Evolutionary conservation across 1,284 basidiomycete genomes (phyloP).

Genomic region (Papiliotrema flavescens): DNA sequence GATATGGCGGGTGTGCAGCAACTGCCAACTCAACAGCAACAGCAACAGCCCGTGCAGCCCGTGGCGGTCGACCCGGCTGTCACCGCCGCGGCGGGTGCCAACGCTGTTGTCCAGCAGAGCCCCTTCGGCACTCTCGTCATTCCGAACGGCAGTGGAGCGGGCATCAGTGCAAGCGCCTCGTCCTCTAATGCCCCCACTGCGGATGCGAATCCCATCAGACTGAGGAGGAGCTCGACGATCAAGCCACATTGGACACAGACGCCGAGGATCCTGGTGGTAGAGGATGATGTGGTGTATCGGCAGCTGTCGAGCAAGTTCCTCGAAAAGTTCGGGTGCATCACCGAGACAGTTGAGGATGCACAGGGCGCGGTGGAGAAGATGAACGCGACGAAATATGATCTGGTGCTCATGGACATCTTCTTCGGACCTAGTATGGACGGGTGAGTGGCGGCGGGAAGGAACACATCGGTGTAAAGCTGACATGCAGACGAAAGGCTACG

Average conservation of each 20-base stretch:
- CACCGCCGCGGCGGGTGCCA: background rate
- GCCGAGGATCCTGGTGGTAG: slow-evolving; percentile 83
- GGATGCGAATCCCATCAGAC: background rate
- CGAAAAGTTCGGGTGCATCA: slow-evolving; percentile 91
- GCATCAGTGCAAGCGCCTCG: background rate
- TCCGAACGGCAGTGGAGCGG: background rate
- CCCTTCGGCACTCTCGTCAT: slow-evolving; percentile 25
- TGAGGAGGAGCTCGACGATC: slow-evolving; percentile 54
- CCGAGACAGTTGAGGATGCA: slow-evolving; percentile 89
- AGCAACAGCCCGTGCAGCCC: no score
- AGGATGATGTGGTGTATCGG: slow-evolving; percentile 89
- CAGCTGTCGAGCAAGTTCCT: slow-evolving; percentile 87
- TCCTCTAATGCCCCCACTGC: background rate
- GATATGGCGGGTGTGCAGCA: background rate
- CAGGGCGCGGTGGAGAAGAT: slow-evolving; percentile 93
- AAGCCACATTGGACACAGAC: slow-evolving; percentile 86
- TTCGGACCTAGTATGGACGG: slow-evolving; percentile 48
- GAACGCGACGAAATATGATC: slow-evolving; percentile 88
- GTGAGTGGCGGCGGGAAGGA: slow-evolving; percentile 16
- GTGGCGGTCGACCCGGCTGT: background rate
- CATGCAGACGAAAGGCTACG: slow-evolving; percentile 59
- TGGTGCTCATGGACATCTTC: slow-evolving; percentile 80
- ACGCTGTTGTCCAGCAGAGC: slow-evolving; percentile 12
- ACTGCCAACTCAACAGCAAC: no score
- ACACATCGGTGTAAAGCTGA: background rate